These are phyloP conservation scores for Lasiodiplodia citricola DNA, from an alignment of 2,329 filamentous ascomycete genomes.

Conservation along the genomic window DNA sequence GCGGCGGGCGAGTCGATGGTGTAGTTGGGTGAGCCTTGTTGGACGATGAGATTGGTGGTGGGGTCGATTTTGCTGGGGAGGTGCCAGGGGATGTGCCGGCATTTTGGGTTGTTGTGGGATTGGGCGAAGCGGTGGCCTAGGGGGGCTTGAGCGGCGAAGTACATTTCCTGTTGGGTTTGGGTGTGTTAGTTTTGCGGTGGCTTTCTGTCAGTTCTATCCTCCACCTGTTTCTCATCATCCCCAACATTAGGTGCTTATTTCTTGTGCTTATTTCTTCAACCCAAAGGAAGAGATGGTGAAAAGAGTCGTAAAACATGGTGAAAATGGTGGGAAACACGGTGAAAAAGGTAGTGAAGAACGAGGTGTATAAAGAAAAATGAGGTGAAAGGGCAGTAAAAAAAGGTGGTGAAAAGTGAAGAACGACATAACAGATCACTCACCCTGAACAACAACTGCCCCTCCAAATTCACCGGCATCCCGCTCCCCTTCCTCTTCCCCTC, in stretches of 20 bases:
- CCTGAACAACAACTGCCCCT: conserved; percentile 75
- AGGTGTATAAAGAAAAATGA: too few species aligned
- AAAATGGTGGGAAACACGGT: too few species aligned
- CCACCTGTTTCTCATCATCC: too few species aligned
- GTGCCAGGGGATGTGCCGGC: conserved; percentile 81
- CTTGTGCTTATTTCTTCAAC: too few species aligned
- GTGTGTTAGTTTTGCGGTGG: background rate
- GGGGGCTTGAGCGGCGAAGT: conserved; percentile 76
- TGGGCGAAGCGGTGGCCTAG: conserved; percentile 69
- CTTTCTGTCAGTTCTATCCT: too few species aligned
- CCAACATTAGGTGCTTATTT: too few species aligned
- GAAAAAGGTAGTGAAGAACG: too few species aligned
- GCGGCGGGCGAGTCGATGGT: conserved; percentile 67
- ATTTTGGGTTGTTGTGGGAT: conserved; percentile 68
- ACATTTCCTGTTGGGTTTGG: conserved; percentile 66
- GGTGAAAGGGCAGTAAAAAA: too few species aligned
- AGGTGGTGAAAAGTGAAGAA: too few species aligned
- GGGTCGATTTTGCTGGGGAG: conserved; percentile 65
- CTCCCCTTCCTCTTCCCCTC: conserved; percentile 51
- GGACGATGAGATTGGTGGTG: conserved; percentile 44
- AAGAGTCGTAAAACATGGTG: too few species aligned
- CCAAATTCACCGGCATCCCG: conserved; percentile 69
- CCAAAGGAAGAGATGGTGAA: background rate
- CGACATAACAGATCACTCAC: background rate
- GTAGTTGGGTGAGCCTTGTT: conserved; percentile 54